Conservation (phyloP, 2,329 filamentous ascomycete genomes). For the Microcyclosporella mali region DNA sequence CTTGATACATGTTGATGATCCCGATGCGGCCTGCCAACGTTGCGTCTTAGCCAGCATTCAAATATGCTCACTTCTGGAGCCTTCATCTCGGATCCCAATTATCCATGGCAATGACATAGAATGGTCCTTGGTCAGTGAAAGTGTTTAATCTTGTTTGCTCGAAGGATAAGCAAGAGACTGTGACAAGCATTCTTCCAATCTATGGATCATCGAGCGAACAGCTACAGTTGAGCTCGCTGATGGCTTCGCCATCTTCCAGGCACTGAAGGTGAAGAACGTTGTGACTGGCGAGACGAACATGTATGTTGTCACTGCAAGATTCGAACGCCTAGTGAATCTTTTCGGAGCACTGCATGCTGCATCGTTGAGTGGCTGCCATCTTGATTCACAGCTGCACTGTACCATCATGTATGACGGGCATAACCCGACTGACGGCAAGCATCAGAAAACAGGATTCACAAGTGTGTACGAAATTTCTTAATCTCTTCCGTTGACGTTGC, state of each 20-base stretch:
- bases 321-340: conserved; percentile 2
- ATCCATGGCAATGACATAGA: conserved; percentile 5
- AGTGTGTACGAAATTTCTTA: too few species aligned
- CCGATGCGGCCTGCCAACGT: too few species aligned
- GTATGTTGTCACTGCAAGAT: conserved; percentile 5
- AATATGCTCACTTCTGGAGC: conserved; percentile 7
- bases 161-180: conserved; percentile 4
- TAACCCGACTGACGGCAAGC: too few species aligned
- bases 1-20: too few species aligned
- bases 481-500: too few species aligned
- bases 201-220: conserved; percentile 8
- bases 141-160: conserved; percentile 4
- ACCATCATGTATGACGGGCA: too few species aligned
- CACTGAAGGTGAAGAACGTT: conserved; percentile 6
- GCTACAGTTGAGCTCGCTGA: conserved; percentile 9
- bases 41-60: too few species aligned
- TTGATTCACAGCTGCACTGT: too few species aligned
- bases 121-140: not conserved
- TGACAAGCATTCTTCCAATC: conserved; percentile 7
- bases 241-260: not conserved
- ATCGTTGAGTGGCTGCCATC: too few species aligned
- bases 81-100: not conserved
- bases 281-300: conserved; percentile 7
- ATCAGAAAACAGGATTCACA: too few species aligned
- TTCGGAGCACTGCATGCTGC: conserved; percentile 8